phyloP scores from a whole-genome alignment of 176 grass and related monocot species.

The Eragrostis nindensis region DNA sequence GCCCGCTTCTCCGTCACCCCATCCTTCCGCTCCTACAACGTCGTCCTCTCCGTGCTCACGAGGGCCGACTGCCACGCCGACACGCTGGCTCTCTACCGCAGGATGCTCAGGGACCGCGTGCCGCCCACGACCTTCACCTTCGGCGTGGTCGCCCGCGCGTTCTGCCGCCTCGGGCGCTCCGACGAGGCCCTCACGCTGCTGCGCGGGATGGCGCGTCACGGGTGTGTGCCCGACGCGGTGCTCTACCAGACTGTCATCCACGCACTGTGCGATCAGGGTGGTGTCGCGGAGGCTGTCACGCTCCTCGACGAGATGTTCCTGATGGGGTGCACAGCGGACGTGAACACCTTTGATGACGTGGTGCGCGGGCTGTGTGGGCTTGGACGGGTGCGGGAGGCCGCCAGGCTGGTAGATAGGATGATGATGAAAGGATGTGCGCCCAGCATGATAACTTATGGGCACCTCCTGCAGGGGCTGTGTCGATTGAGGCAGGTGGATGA shows the following conservation, averaged over 20 bases:
- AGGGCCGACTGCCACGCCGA: slow-evolving; percentile 59
- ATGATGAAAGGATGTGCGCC: slow-evolving; percentile 58
- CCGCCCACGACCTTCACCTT: slow-evolving; percentile 86
- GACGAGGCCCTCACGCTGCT: slow-evolving; percentile 65
- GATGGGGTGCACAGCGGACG: slow-evolving; percentile 69
- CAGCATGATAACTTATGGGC: slow-evolving; percentile 65
- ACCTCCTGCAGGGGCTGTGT: slow-evolving; percentile 73
- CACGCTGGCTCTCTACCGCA: slow-evolving; percentile 51
- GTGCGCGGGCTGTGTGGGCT: slow-evolving; percentile 63
- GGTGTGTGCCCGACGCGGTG: slow-evolving; percentile 74
- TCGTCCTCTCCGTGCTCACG: slow-evolving; percentile 59
- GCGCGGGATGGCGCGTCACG: slow-evolving; percentile 68
- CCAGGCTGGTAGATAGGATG: slow-evolving; percentile 85
- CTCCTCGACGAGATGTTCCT: slow-evolving; percentile 92
- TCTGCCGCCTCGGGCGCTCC: slow-evolving; percentile 64
- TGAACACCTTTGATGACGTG: slow-evolving; percentile 74
- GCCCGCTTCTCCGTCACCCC: slow-evolving; percentile 47
- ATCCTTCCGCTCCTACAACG: slow-evolving; percentile 83
- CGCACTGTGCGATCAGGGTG: slow-evolving; percentile 51
- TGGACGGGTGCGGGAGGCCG: slow-evolving; percentile 53
- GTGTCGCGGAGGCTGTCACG: slow-evolving; percentile 56
- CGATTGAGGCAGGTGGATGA: slow-evolving; percentile 55
- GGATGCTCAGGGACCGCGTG: slow-evolving; percentile 64
- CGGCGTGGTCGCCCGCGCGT: slow-evolving; percentile 50
- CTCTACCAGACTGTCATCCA: slow-evolving; percentile 90